Percentiles rank a stretch among this genome's conserved stretches.
Evolutionary conservation across 768 basidiomycete genomes (phyloP).

Genomic region (Mrakia hoshinonis): DNA sequence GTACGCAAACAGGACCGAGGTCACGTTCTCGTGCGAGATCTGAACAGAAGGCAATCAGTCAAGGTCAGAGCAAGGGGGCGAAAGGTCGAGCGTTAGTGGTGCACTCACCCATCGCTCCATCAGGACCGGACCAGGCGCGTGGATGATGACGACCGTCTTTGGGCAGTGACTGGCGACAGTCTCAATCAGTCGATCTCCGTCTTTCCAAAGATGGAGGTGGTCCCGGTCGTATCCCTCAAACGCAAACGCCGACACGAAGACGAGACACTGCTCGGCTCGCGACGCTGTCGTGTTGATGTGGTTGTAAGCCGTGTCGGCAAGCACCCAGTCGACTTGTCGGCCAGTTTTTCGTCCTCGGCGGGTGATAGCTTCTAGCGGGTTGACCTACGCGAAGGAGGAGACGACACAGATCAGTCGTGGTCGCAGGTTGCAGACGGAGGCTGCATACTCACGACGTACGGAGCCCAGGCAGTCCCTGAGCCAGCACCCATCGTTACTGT

Average conservation of each 20-base stretch:
- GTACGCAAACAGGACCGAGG: slow-evolving; percentile 16
- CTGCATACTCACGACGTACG: slow-evolving; percentile 33
- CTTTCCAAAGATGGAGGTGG: slow-evolving; percentile 26
- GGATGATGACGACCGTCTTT: slow-evolving; percentile 19
- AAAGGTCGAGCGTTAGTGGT: background rate
- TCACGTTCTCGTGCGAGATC: slow-evolving; percentile 26
- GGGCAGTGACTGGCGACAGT: slow-evolving; percentile 16
- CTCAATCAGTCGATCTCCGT: slow-evolving; percentile 23
- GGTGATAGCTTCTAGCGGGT: slow-evolving; percentile 38
- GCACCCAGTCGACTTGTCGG: slow-evolving; percentile 35
- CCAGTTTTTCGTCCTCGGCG: slow-evolving; percentile 32
- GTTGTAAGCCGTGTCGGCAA: slow-evolving; percentile 35
- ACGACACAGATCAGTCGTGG: too few species aligned
- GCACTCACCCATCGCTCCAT: slow-evolving; percentile 21
- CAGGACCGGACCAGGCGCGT: background rate
- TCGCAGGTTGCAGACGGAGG: too few species aligned
- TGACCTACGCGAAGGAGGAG: background rate
- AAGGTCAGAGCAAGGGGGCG: background rate
- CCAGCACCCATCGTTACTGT: slow-evolving; percentile 17
- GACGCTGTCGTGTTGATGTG: slow-evolving; percentile 24
- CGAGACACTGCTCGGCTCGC: slow-evolving; percentile 15
- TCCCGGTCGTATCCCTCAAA: slow-evolving; percentile 39
- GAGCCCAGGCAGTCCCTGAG: slow-evolving; percentile 13
- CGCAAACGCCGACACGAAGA: slow-evolving; percentile 39
- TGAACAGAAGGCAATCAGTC: background rate